Conservation (phyloP, 176 grass and related monocot species). For the Cocos nucifera region DNA sequence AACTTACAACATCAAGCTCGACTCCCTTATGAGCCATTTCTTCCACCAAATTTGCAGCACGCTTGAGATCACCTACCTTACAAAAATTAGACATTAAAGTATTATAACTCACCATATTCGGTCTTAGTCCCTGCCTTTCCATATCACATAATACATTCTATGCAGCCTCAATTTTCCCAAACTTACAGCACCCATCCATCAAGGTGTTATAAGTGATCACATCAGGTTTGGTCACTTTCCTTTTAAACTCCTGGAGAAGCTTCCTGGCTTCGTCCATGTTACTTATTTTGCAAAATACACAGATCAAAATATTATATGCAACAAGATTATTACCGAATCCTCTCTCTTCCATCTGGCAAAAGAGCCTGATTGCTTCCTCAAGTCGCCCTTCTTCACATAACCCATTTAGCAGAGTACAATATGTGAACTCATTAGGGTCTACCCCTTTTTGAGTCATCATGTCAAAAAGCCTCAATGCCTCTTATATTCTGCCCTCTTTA, state of each 20-base stretch:
- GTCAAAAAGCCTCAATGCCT: slow-evolving; percentile 8
- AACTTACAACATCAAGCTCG: slow-evolving; percentile 16
- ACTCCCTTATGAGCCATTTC: slow-evolving; percentile 24
- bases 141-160: slow-evolving; percentile 21
- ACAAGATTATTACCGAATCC: slow-evolving; percentile 5
- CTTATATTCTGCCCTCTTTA: slow-evolving; percentile 13
- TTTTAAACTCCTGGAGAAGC: slow-evolving; percentile 11
- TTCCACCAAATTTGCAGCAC: slow-evolving; percentile 20
- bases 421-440: slow-evolving; percentile 19
- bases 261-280: slow-evolving; percentile 19
- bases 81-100: slow-evolving; percentile 14
- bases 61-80: slow-evolving; percentile 24
- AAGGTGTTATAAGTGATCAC: slow-evolving; percentile 19
- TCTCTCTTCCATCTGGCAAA: slow-evolving; percentile 2
- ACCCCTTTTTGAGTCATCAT: slow-evolving; percentile 3
- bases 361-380: slow-evolving; percentile 13
- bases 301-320: slow-evolving; percentile 25
- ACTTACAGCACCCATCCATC: slow-evolving; percentile 35
- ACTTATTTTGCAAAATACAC: slow-evolving; percentile 30
- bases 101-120: slow-evolving; percentile 22
- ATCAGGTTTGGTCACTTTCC: slow-evolving; percentile 19
- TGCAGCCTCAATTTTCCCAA: slow-evolving; percentile 17
- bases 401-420: slow-evolving; percentile 12
- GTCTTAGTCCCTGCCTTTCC: slow-evolving; percentile 16
- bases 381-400: slow-evolving; percentile 16